phyloP scores from a whole-genome alignment of 1,284 basidiomycete species.

The Moesziomyces sp. region DNA sequence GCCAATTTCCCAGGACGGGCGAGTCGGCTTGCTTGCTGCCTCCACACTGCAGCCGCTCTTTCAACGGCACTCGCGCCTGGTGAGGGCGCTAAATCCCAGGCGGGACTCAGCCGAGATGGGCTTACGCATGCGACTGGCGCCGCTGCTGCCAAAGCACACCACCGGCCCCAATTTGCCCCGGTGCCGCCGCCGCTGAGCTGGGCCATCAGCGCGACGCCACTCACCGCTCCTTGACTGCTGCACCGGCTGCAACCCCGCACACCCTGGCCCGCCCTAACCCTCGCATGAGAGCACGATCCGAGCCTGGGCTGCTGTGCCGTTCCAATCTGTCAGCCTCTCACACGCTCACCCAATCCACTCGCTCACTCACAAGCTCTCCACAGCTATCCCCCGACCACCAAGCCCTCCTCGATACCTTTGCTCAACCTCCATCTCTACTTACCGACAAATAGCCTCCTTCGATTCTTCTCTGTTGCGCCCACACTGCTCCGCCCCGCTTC shows the following conservation, averaged over 20 bases:
- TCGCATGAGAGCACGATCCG: neutral
- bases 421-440: too few relatives aligned
- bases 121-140: constrained; percentile 9
- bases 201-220: too few relatives aligned
- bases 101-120: neutral
- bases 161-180: constrained; percentile 14
- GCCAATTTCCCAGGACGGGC: neutral
- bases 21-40: neutral
- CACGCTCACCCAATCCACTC: neutral
- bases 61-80: too few relatives aligned
- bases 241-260: too few relatives aligned
- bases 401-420: too few relatives aligned
- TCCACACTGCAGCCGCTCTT: neutral
- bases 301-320: too few relatives aligned
- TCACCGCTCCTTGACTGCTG: too few relatives aligned
- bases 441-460: too few relatives aligned
- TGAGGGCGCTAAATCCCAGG: neutral
- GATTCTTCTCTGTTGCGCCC: too few relatives aligned
- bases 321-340: neutral
- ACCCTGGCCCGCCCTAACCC: neutral
- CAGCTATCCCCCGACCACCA: too few relatives aligned
- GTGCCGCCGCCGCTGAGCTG: neutral
- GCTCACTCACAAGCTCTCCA: too few relatives aligned
- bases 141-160: neutral
- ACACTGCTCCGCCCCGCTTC: too few relatives aligned